Percentiles rank a stretch among this genome's conserved stretches.
phyloP scores from a whole-genome alignment of 345 rosid species.

The Hibiscus mutabilis region DNA sequence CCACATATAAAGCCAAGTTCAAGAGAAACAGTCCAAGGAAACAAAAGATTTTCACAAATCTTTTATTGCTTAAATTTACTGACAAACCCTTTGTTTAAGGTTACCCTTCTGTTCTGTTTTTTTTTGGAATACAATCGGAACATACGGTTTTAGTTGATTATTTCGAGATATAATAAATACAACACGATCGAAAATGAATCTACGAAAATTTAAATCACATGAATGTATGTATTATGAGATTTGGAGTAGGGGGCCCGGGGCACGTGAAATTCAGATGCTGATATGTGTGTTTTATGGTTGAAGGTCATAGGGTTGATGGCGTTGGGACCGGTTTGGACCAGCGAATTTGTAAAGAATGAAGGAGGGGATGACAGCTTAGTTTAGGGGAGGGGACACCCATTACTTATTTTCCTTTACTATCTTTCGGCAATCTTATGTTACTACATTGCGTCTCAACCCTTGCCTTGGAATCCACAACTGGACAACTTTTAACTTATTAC shows the following conservation, averaged over 20 bases:
- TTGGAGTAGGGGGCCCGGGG: conserved; percentile 27
- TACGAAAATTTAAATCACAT: conserved; percentile 1
- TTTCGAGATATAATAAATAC: too few species aligned
- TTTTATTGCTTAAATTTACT: conserved; percentile 31
- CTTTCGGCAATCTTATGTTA: neutral
- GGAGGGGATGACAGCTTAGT: neutral
- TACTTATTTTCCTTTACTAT: neutral
- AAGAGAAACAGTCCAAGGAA: conserved; percentile 47
- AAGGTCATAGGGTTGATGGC: conserved; percentile 29
- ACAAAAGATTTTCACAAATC: conserved; percentile 78
- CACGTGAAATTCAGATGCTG: conserved; percentile 33
- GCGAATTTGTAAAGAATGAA: conserved; percentile 8
- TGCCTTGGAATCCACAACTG: conserved; percentile 17
- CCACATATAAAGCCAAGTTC: conserved; percentile 49
- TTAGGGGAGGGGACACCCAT: neutral
- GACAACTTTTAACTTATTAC: conserved; percentile 10
- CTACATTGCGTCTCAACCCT: too few species aligned
- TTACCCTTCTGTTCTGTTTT: conserved; percentile 18
- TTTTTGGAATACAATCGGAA: too few species aligned
- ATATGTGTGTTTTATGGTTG: conserved; percentile 31
- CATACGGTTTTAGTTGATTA: too few species aligned
- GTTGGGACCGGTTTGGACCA: conserved; percentile 38
- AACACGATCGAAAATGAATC: too few species aligned
- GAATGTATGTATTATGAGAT: conserved; percentile 39
- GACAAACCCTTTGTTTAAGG: conserved; percentile 27